Percentiles rank a stretch among this genome's conserved stretches.
These are phyloP conservation scores for Ramalina intermedia DNA, from an alignment of 495 filamentous ascomycete species.

Conservation along the genomic window DNA sequence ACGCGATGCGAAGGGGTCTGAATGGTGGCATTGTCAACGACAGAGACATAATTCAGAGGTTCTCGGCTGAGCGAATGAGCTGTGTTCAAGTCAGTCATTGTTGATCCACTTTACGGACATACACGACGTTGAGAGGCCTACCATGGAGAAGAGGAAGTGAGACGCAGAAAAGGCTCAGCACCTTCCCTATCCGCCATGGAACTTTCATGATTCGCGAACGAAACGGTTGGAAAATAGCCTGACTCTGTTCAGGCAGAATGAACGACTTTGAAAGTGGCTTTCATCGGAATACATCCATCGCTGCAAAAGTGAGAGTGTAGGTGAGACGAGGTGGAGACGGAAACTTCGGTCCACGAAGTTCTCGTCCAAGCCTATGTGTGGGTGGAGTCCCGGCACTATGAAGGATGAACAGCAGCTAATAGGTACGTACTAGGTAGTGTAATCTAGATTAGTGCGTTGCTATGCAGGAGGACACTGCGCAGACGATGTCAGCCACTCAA, in stretches of 20 bases:
- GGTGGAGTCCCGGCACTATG: too few relatives aligned
- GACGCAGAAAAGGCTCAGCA: constrained; percentile 5
- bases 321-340: background rate
- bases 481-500: too few relatives aligned
- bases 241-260: background rate
- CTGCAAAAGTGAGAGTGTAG: background rate
- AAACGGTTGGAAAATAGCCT: background rate
- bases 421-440: too few relatives aligned
- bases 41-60: constrained; percentile 58
- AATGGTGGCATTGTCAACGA: constrained; percentile 61
- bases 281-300: too few relatives aligned
- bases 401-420: too few relatives aligned
- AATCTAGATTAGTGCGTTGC: too few relatives aligned
- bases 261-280: background rate
- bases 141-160: constrained; percentile 13
- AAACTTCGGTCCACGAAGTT: too few relatives aligned
- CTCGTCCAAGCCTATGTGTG: too few relatives aligned
- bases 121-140: constrained; percentile 3
- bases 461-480: too few relatives aligned
- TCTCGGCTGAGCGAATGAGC: constrained; percentile 37
- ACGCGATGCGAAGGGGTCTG: constrained; percentile 67
- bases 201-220: constrained; percentile 8
- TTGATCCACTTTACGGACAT: background rate
- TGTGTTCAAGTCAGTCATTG: constrained; percentile 5
- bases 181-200: constrained; percentile 11